Percentiles rank a stretch among this genome's conserved stretches.
Evolutionary conservation across 2,329 filamentous ascomycete species (phyloP).

Genomic region (Tolypocladium cylindrosporum): DNA sequence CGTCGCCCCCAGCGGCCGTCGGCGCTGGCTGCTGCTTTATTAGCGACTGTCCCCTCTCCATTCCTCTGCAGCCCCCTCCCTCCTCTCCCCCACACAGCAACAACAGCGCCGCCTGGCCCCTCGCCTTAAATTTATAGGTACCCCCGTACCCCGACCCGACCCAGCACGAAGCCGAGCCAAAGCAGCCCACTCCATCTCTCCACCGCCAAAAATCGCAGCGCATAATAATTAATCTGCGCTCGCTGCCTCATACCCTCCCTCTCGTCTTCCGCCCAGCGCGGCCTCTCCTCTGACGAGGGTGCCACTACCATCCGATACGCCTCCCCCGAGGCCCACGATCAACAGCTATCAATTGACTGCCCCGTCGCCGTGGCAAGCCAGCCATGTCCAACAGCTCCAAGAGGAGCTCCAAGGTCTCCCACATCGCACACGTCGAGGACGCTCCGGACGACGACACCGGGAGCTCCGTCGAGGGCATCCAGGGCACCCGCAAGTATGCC

Average conservation of each 20-base stretch:
- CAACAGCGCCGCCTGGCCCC: not conserved
- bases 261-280: conserved; percentile 15
- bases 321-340: not conserved
- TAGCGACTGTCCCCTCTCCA: not conserved
- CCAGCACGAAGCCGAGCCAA: not conserved
- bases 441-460: conserved; percentile 38
- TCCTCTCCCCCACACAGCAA: not conserved
- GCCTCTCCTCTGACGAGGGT: conserved; percentile 9
- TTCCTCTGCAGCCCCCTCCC: not conserved
- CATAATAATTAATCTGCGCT: not conserved
- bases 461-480: conserved; percentile 28
- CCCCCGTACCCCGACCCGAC: not conserved
- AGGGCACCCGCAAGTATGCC: conserved; percentile 34
- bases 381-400: conserved; percentile 31
- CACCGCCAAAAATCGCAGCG: not conserved
- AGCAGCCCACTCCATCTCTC: not conserved
- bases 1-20: not conserved
- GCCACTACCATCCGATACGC: not conserved
- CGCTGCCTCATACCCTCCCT: not conserved
- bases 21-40: not conserved
- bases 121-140: not conserved
- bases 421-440: conserved; percentile 39
- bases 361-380: conserved; percentile 5
- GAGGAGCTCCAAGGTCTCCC: conserved; percentile 16
- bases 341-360: not conserved